phyloP scores from a whole-genome alignment of 2,329 filamentous ascomycete genomes.

The Epichloe glyceriae region DNA sequence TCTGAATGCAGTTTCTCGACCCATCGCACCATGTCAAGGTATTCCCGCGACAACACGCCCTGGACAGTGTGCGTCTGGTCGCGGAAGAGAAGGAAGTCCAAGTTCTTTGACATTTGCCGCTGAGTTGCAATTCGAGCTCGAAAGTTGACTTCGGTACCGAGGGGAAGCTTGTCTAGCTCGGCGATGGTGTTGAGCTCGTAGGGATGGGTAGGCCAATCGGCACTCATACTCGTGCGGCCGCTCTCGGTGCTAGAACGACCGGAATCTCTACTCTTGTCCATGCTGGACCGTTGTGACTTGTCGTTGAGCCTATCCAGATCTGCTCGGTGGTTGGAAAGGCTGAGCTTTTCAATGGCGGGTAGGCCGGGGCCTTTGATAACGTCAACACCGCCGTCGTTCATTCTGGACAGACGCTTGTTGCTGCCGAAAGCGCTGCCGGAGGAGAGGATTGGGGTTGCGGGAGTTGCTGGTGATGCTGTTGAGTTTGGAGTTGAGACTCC shows the following conservation, averaged over 20 bases:
- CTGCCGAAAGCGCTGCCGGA: slow-evolving; percentile 10
- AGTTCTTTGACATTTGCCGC: slow-evolving; percentile 65
- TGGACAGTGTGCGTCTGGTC: slow-evolving; percentile 77
- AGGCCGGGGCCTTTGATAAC: slow-evolving; percentile 15
- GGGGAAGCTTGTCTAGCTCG: slow-evolving; percentile 23
- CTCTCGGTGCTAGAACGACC: slow-evolving; percentile 18
- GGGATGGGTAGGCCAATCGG: slow-evolving; percentile 27
- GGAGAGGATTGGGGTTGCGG: not conserved
- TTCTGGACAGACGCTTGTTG: slow-evolving; percentile 11
- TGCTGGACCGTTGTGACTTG: slow-evolving; percentile 12
- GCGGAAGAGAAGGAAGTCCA: slow-evolving; percentile 77
- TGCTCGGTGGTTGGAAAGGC: slow-evolving; percentile 11
- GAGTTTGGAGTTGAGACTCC: slow-evolving; percentile 7
- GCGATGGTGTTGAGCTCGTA: slow-evolving; percentile 25
- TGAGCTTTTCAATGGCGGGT: slow-evolving; percentile 16
- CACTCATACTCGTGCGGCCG: slow-evolving; percentile 22
- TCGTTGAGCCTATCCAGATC: slow-evolving; percentile 10
- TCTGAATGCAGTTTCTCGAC: slow-evolving; percentile 71
- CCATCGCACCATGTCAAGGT: slow-evolving; percentile 71
- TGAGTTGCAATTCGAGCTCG: slow-evolving; percentile 43
- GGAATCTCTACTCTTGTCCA: slow-evolving; percentile 16
- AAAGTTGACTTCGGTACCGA: slow-evolving; percentile 28
- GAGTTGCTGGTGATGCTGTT: slow-evolving; percentile 6
- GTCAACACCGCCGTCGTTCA: slow-evolving; percentile 22
- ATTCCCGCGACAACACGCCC: slow-evolving; percentile 50